Conservation (phyloP, 495 filamentous ascomycete genomes). For the Penicillium cosmopolitanum region DNA sequence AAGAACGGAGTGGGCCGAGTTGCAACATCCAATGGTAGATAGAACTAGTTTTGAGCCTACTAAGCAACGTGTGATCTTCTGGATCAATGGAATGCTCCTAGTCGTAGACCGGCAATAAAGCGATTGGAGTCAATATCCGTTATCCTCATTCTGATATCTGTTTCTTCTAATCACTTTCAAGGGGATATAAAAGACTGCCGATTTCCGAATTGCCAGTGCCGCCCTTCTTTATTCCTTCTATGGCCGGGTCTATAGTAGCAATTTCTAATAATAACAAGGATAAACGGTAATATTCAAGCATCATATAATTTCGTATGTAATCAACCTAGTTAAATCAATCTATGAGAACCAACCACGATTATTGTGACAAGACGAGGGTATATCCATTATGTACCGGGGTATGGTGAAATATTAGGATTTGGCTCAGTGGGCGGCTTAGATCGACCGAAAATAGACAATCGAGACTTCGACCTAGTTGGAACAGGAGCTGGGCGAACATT, state of each 20-base stretch:
- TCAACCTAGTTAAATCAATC: background rate
- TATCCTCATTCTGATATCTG: too few species aligned
- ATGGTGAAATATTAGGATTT: constrained; percentile 38
- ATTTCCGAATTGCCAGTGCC: too few species aligned
- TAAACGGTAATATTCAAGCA: too few species aligned
- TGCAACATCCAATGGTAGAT: background rate
- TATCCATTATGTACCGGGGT: constrained; percentile 44
- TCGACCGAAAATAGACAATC: constrained; percentile 37
- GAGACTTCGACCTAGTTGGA: constrained; percentile 40
- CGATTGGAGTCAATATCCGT: too few species aligned
- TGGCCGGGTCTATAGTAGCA: too few species aligned
- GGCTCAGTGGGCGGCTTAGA: constrained; percentile 27
- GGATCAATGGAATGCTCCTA: too few species aligned
- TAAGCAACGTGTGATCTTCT: background rate
- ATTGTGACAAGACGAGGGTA: background rate
- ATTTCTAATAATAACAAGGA: too few species aligned
- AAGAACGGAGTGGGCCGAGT: background rate
- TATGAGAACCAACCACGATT: too few species aligned
- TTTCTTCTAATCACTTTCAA: too few species aligned
- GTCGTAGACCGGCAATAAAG: too few species aligned
- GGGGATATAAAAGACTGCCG: too few species aligned
- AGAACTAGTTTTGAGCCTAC: background rate
- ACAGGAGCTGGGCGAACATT: constrained; percentile 16
- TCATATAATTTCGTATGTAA: background rate
- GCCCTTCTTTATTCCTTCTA: too few species aligned